Conservation (phyloP, 2,329 filamentous ascomycete species). For the Furcasterigmium sp. region DNA sequence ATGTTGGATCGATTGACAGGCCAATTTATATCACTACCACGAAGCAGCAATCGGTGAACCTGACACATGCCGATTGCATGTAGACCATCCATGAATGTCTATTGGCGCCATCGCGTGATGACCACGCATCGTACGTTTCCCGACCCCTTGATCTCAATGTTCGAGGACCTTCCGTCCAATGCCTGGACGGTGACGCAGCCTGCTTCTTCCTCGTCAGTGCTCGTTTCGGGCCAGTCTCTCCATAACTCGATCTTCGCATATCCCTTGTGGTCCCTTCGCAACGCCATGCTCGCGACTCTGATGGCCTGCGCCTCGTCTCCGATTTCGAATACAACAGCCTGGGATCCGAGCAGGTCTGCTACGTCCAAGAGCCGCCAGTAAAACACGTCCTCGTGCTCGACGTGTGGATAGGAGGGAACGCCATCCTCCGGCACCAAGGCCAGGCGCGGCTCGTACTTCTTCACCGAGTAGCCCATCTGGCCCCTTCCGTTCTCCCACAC, state of each 20-base stretch:
- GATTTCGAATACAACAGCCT: constrained; percentile 63
- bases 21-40: too few relatives aligned
- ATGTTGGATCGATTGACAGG: too few relatives aligned
- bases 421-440: constrained; percentile 60
- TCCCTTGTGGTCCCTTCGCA: constrained; percentile 18
- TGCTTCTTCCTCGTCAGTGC: constrained; percentile 20
- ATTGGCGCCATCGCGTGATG: too few relatives aligned
- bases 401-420: constrained; percentile 22
- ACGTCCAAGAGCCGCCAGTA: constrained; percentile 61
- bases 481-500: constrained; percentile 31
- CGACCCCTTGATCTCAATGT: not conserved
- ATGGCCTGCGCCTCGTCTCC: constrained; percentile 63
- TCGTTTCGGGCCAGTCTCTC: constrained; percentile 58
- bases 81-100: too few relatives aligned
- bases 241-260: constrained; percentile 56
- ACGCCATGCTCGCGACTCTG: constrained; percentile 51
- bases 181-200: too few relatives aligned
- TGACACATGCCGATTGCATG: too few relatives aligned
- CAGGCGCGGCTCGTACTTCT: constrained; percentile 72
- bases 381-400: constrained; percentile 50
- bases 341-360: constrained; percentile 41
- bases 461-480: constrained; percentile 64
- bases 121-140: not conserved
- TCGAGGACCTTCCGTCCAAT: not conserved
- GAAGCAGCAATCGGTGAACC: too few relatives aligned